These are phyloP conservation scores for Diplodia seriata DNA, from an alignment of 2,329 filamentous ascomycete species.

Conservation along the genomic window DNA sequence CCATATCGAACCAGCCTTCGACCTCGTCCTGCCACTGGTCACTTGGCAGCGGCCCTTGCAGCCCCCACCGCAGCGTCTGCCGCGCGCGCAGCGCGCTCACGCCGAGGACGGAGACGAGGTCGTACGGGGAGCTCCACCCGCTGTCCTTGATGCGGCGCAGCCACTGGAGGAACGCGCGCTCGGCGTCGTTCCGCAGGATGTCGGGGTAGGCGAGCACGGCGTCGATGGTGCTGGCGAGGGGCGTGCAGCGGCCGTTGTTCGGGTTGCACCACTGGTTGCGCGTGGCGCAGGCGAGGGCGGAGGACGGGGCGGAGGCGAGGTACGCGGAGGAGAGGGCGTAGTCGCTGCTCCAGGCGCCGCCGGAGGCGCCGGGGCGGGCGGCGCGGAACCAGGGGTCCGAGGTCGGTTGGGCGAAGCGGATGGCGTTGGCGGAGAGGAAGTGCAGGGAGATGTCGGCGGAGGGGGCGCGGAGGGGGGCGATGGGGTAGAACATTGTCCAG, in stretches of 20 bases:
- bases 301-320: constrained; percentile 18
- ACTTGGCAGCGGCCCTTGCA: too few species aligned
- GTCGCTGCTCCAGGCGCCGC: neutral
- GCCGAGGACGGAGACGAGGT: neutral
- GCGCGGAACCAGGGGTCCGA: constrained; percentile 45
- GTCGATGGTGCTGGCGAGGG: neutral
- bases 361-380: constrained; percentile 13
- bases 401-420: constrained; percentile 39
- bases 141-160: too few species aligned
- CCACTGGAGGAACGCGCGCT: neutral
- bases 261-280: constrained; percentile 33
- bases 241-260: constrained; percentile 5
- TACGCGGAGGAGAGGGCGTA: neutral
- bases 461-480: constrained; percentile 39
- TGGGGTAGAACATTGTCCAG: constrained; percentile 34
- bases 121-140: neutral
- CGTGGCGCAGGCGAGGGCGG: constrained; percentile 29
- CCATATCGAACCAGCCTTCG: too few species aligned
- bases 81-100: neutral
- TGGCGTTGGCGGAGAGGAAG: constrained; percentile 41
- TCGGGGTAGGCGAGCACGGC: neutral
- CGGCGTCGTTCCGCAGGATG: neutral
- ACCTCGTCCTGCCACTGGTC: too few species aligned
- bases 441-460: constrained; percentile 44
- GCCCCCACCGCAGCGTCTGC: neutral